These are phyloP conservation scores for Moringa oleifera DNA, from an alignment of 345 rosid genomes.

Conservation along the genomic window DNA sequence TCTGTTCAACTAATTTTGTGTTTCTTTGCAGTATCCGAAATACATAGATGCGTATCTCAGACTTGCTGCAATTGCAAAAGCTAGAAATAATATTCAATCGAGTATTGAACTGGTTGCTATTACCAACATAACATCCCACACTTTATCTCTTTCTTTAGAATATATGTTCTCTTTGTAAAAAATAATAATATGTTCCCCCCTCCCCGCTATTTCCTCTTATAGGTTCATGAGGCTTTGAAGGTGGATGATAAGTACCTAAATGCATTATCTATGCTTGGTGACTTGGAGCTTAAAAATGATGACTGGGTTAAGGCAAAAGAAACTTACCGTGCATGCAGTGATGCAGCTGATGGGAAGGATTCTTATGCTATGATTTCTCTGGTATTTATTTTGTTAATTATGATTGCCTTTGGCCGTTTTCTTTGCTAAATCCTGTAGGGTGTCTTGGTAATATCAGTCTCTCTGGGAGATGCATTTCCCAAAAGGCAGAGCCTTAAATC, in stretches of 20 bases:
- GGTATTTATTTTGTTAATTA: conserved; percentile 31
- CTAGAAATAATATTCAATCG: conserved; percentile 78
- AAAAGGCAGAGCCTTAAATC: neutral
- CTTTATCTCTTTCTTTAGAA: neutral
- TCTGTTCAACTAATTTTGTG: neutral
- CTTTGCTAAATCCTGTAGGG: conserved; percentile 1
- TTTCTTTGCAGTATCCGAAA: conserved; percentile 67
- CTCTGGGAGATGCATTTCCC: neutral
- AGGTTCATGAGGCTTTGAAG: conserved; percentile 92
- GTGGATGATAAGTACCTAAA: conserved; percentile 81
- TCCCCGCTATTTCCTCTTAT: neutral
- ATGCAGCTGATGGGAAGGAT: conserved; percentile 92
- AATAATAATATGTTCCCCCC: neutral
- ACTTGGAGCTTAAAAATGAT: conserved; percentile 95
- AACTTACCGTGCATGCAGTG: conserved; percentile 92
- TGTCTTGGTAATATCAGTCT: neutral
- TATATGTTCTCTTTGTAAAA: neutral
- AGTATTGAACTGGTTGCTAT: conserved; percentile 89
- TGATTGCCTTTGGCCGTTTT: conserved; percentile 1
- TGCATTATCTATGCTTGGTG: conserved; percentile 95
- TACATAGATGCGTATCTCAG: conserved; percentile 90
- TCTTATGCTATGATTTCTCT: conserved; percentile 89
- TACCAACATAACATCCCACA: conserved; percentile 2
- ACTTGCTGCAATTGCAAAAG: conserved; percentile 89
- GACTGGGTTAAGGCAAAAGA: conserved; percentile 99